These are phyloP conservation scores for Emydomyces testavorans DNA, from an alignment of 2,329 filamentous ascomycete genomes.

Conservation along the genomic window DNA sequence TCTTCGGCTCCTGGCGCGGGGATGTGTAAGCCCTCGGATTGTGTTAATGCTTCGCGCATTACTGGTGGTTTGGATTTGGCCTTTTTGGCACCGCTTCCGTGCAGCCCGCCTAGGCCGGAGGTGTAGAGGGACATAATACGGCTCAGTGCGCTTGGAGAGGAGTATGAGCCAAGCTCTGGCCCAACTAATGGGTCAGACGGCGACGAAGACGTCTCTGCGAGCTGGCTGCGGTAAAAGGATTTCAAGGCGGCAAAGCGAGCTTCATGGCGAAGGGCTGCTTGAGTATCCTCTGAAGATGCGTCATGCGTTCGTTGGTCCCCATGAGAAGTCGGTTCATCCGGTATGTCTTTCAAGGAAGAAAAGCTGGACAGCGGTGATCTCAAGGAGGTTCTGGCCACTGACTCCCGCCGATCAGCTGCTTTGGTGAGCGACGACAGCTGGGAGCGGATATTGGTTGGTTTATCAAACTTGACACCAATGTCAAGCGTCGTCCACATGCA, in stretches of 20 bases:
- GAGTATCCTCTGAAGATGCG: conserved; percentile 26
- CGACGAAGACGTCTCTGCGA: conserved; percentile 50
- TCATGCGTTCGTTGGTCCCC: conserved; percentile 22
- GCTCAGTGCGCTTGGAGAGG: conserved; percentile 68
- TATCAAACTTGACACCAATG: conserved; percentile 80
- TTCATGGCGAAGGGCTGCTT: conserved; percentile 45
- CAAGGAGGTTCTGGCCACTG: conserved; percentile 26
- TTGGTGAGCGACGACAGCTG: conserved; percentile 63
- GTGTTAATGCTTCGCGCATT: conserved; percentile 67
- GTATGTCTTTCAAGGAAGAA: conserved; percentile 25
- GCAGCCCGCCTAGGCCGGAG: conserved; percentile 44
- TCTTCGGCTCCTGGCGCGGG: conserved; percentile 50
- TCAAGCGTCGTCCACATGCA: conserved; percentile 89
- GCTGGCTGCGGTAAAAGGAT: conserved; percentile 69
- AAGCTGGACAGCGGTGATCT: conserved; percentile 31
- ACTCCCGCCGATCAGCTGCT: conserved; percentile 30
- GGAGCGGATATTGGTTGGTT: conserved; percentile 70
- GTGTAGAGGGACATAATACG: conserved; percentile 90
- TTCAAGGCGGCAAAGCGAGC: conserved; percentile 62
- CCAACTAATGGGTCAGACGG: conserved; percentile 43
- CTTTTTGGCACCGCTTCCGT: conserved; percentile 44
- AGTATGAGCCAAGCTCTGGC: conserved; percentile 40
- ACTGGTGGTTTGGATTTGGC: conserved; percentile 54
- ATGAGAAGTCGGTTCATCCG: conserved; percentile 11
- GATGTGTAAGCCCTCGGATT: conserved; percentile 59